phyloP scores from a whole-genome alignment of 257 asterid species.

The Mitragyna speciosa region DNA sequence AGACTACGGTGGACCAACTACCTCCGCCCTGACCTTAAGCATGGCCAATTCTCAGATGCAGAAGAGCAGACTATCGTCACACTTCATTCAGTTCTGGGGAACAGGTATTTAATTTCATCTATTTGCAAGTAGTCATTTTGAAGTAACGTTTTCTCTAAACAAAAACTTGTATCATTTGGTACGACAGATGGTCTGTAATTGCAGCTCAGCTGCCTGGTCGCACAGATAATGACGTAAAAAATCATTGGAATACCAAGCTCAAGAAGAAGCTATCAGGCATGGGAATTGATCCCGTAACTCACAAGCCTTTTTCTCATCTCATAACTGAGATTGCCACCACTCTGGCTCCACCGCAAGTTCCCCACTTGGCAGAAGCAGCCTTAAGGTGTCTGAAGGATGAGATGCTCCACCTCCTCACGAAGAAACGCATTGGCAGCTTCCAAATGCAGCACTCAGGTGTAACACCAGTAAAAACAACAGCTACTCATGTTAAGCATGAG shows the following conservation, averaged over 20 bases:
- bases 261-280: constrained; percentile 90
- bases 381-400: constrained; percentile 96
- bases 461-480: constrained; percentile 19
- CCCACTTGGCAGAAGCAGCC: constrained; percentile 89
- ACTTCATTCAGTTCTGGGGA: constrained; percentile 91
- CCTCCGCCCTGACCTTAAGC: constrained; percentile 95
- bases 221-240: constrained; percentile 90
- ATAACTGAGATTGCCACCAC: constrained; percentile 83
- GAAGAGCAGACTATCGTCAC: constrained; percentile 92
- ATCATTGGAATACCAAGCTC: constrained; percentile 95
- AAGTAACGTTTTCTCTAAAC: not conserved
- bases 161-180: not conserved
- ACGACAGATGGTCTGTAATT: constrained; percentile 81
- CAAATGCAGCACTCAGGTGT: constrained; percentile 56
- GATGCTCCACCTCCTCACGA: constrained; percentile 91
- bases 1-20: constrained; percentile 92
- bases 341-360: constrained; percentile 84
- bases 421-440: constrained; percentile 62
- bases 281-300: constrained; percentile 98
- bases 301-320: constrained; percentile 92
- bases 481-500: constrained; percentile 41
- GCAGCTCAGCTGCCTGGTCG: constrained; percentile 93
- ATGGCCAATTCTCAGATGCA: constrained; percentile 83
- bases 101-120: constrained; percentile 40
- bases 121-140: not conserved